Evolutionary conservation across 1,284 basidiomycete genomes (phyloP).

Genomic region (Ustilago nuda): DNA sequence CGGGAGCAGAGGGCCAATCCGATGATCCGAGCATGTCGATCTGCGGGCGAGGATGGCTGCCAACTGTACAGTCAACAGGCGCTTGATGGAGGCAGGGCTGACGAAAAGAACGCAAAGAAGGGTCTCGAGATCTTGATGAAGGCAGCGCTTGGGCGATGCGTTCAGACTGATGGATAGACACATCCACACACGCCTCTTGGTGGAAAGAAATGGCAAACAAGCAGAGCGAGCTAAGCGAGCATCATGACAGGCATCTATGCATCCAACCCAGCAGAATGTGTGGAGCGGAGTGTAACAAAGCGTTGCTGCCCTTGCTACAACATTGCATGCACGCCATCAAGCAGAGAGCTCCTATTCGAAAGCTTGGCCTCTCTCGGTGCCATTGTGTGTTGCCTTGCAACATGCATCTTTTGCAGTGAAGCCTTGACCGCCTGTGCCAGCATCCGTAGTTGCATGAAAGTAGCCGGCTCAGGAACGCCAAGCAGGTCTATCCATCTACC

Average conservation of each 20-base stretch:
- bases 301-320: neutral
- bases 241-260: conserved; percentile 11
- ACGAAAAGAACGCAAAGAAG: neutral
- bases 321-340: neutral
- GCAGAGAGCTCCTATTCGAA: conserved; percentile 21
- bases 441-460: conserved; percentile 7
- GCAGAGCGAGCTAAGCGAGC: conserved; percentile 19
- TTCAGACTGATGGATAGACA: conserved; percentile 6
- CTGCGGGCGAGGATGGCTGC: conserved; percentile 14
- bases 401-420: neutral
- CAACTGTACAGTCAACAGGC: neutral
- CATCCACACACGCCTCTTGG: neutral
- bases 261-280: neutral
- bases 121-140: neutral
- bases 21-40: conserved; percentile 5
- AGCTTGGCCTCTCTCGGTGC: neutral
- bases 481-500: neutral
- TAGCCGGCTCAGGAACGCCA: conserved; percentile 8
- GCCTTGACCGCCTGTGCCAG: too few relatives aligned
- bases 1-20: neutral
- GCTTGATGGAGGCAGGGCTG: neutral
- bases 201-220: neutral
- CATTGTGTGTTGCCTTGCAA: neutral
- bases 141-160: neutral
- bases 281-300: neutral